A percentile compares a stretch with the other conserved stretches of the same genome.
Evolutionary conservation across 306 rosid genomes (phyloP).

Genomic region (barrel medic (Medicago truncatula)): DNA sequence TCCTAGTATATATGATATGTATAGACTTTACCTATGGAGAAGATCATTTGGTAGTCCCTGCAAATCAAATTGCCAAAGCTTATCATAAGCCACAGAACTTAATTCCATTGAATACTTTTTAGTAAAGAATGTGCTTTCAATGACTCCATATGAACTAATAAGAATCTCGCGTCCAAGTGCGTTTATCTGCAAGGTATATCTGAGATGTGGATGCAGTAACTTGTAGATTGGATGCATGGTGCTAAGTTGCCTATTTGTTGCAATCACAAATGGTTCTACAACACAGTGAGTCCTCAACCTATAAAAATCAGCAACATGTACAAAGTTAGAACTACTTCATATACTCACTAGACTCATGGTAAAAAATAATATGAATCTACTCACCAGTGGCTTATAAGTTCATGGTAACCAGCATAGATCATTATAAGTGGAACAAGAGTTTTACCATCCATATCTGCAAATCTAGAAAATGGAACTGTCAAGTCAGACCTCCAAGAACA

Average conservation of each 20-base stretch:
- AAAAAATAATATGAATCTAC: neutral
- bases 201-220: slow-evolving; percentile 56
- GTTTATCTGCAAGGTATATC: slow-evolving; percentile 54
- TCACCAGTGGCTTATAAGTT: slow-evolving; percentile 56
- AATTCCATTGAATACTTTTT: slow-evolving; percentile 54
- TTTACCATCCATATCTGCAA: no score
- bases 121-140: slow-evolving; percentile 47
- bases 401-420: slow-evolving; percentile 55
- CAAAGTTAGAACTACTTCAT: slow-evolving; percentile 3
- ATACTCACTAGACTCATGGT: neutral
- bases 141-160: slow-evolving; percentile 51
- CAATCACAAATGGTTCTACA: slow-evolving; percentile 53
- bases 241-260: slow-evolving; percentile 57
- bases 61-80: slow-evolving; percentile 54
- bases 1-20: no score
- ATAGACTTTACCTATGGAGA: slow-evolving; percentile 42
- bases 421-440: no score
- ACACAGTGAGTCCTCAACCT: slow-evolving; percentile 57
- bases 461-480: no score
- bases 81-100: slow-evolving; percentile 46
- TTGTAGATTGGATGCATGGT: slow-evolving; percentile 56
- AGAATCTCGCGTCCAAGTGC: slow-evolving; percentile 49
- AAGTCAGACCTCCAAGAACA: no score
- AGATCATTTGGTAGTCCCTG: slow-evolving; percentile 57
- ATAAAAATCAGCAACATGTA: slow-evolving; percentile 10